Conservation (phyloP, 208 protist genomes). For the Acanthamoeba culbertsoni region DNA sequence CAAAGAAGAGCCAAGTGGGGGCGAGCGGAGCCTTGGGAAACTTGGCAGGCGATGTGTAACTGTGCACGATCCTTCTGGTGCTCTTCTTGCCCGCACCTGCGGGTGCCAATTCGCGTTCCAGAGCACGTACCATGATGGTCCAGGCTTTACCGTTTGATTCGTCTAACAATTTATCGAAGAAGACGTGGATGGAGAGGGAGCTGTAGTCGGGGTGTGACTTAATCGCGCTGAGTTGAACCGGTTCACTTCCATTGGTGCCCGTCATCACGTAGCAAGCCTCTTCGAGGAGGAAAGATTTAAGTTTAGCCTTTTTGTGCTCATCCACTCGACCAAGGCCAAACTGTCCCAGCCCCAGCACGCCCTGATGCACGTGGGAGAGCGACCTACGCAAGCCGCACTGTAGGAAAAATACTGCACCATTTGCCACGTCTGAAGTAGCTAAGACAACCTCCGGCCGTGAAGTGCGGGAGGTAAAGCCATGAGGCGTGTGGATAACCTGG, state of each 20-base stretch:
- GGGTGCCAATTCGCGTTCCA: background rate
- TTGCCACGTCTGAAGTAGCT: background rate
- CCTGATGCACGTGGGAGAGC: background rate
- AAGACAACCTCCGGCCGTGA: background rate
- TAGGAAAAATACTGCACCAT: background rate
- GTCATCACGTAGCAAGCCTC: background rate
- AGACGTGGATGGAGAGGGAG: background rate
- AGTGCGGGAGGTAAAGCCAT: conserved; percentile 5
- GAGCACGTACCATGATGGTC: conserved; percentile 2
- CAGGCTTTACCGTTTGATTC: conserved; percentile 13
- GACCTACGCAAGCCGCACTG: background rate
- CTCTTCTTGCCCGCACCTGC: background rate
- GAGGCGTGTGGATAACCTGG: background rate
- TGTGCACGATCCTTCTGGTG: background rate
- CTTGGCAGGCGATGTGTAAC: background rate
- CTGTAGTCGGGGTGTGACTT: background rate
- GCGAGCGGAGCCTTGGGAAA: background rate
- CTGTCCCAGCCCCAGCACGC: background rate
- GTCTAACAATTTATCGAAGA: background rate
- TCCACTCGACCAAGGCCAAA: background rate
- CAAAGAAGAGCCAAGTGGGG: background rate
- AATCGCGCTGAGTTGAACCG: background rate
- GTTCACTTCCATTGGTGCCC: background rate
- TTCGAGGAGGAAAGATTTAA: background rate
- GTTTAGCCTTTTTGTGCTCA: background rate